phyloP scores from a whole-genome alignment of 495 filamentous ascomycete genomes.

The Neohortaea acidophila region DNA sequence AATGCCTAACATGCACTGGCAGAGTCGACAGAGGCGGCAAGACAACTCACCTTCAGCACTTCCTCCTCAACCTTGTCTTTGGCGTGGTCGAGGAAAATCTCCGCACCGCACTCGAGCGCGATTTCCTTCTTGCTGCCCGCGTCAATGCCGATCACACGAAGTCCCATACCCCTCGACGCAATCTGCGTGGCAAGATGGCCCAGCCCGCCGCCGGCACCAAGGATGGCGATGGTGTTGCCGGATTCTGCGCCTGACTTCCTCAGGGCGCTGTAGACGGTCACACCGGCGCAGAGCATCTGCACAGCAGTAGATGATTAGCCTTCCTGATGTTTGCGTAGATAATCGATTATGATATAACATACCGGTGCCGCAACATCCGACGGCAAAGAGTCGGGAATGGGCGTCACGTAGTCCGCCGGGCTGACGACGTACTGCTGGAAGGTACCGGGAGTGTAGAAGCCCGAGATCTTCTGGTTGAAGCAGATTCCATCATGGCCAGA shows the following conservation, averaged over 20 bases:
- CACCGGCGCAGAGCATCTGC: conserved; percentile 59
- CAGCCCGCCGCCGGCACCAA: conserved; percentile 81
- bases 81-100: background rate
- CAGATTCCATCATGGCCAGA: conserved; percentile 54
- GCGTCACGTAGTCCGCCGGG: conserved; percentile 70
- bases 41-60: too few relatives aligned
- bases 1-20: too few relatives aligned
- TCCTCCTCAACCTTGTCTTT: background rate
- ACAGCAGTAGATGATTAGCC: too few relatives aligned
- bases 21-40: too few relatives aligned
- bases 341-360: background rate
- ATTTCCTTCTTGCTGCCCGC: conserved; percentile 26
- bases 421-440: conserved; percentile 88
- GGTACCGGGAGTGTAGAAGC: conserved; percentile 79
- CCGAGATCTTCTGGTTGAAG: conserved; percentile 52
- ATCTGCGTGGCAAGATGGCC: conserved; percentile 68
- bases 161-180: conserved; percentile 44
- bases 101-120: background rate
- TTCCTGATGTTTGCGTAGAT: background rate
- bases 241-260: conserved; percentile 60
- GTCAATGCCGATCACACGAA: conserved; percentile 57
- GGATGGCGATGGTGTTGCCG: conserved; percentile 70
- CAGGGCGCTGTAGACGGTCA: conserved; percentile 86
- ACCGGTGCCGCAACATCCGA: conserved; percentile 32
- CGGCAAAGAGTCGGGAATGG: conserved; percentile 56